phyloP scores from a whole-genome alignment of 306 rosid species.

The Cajanus cajan region DNA sequence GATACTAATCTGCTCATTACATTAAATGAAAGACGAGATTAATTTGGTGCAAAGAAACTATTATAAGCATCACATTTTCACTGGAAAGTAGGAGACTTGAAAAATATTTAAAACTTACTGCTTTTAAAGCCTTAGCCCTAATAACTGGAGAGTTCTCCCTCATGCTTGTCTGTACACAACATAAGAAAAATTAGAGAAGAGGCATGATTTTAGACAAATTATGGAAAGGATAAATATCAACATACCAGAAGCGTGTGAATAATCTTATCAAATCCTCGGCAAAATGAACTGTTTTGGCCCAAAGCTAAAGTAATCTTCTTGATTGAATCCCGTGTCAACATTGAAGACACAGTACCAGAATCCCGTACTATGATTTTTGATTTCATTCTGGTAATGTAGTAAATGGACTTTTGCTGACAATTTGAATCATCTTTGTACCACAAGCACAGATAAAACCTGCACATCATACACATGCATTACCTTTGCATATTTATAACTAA shows the following conservation, averaged over 20 bases:
- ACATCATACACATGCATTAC: conserved; percentile 35
- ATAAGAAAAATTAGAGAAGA: conserved; percentile 22
- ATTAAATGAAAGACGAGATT: conserved; percentile 28
- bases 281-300: conserved; percentile 88
- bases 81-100: neutral
- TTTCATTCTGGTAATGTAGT: conserved; percentile 77
- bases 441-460: conserved; percentile 91
- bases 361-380: conserved; percentile 83
- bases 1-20: conserved; percentile 82
- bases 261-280: conserved; percentile 94
- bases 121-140: conserved; percentile 93
- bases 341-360: conserved; percentile 63
- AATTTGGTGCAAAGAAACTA: neutral
- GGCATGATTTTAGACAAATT: conserved; percentile 24
- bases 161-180: conserved; percentile 64
- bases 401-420: conserved; percentile 63
- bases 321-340: conserved; percentile 68
- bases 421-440: conserved; percentile 95
- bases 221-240: conserved; percentile 25
- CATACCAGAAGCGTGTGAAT: conserved; percentile 91
- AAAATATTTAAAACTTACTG: conserved; percentile 52
- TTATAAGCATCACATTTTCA: conserved; percentile 27
- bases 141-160: conserved; percentile 91
- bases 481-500: conserved; percentile 26
- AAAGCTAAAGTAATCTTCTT: conserved; percentile 77